A percentile compares a stretch with the other conserved stretches of the same genome.
Evolutionary conservation across 2,329 filamentous ascomycete genomes (phyloP).

Genomic region (Grosmannia serpens): DNA sequence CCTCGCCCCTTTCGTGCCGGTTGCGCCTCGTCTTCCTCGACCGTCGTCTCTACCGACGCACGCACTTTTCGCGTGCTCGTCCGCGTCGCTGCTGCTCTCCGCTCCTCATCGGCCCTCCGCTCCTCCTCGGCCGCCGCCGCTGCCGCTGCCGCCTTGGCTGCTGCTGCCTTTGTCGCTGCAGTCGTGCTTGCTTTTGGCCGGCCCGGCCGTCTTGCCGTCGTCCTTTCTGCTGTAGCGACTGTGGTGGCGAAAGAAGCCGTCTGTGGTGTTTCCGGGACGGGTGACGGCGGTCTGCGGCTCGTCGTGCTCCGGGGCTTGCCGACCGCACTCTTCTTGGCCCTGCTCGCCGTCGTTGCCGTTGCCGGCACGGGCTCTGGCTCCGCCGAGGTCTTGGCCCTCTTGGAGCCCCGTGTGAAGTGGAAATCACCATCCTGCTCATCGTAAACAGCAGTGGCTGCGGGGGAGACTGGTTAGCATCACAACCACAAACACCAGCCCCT

Average conservation of each 20-base stretch:
- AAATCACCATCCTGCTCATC: conserved; percentile 73
- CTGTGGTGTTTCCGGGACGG: too few species aligned
- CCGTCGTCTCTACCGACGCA: background rate
- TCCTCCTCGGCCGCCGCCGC: background rate
- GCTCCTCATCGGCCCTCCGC: background rate
- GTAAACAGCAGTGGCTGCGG: conserved; percentile 30
- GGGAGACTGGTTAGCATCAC: conserved; percentile 9
- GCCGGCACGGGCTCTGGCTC: conserved; percentile 21
- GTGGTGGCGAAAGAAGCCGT: background rate
- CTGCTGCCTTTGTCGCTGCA: too few species aligned
- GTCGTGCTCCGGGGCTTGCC: conserved; percentile 15
- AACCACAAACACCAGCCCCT: background rate
- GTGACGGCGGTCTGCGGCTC: conserved; percentile 12
- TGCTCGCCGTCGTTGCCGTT: background rate
- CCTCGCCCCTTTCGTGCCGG: conserved; percentile 25
- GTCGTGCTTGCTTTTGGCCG: background rate
- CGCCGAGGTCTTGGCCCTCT: conserved; percentile 47
- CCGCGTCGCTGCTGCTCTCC: background rate
- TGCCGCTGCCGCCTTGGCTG: background rate
- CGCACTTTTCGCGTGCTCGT: background rate
- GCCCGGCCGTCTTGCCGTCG: background rate
- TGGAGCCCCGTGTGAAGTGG: conserved; percentile 57
- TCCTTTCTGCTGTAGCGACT: background rate
- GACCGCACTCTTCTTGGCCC: background rate
- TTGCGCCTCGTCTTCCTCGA: background rate